Evolutionary conservation across 495 filamentous ascomycete genomes (phyloP).

Genomic region (Chlorociboria aeruginascens): DNA sequence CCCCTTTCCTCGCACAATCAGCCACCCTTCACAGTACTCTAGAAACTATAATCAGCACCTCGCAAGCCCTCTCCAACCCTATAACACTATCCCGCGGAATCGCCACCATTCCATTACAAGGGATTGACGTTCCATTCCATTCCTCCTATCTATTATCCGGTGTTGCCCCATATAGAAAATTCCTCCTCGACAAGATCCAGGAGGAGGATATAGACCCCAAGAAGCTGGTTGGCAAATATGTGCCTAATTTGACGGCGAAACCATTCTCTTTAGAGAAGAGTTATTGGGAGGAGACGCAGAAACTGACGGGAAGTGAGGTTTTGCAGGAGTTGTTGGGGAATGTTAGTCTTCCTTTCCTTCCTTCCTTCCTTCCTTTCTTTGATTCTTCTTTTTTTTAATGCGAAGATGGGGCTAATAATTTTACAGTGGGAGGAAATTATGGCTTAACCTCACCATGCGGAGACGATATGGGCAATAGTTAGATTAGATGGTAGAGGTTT

Average conservation of each 20-base stretch:
- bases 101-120: conserved; percentile 27
- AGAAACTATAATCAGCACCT: not conserved
- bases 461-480: no score
- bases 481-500: no score
- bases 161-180: conserved; percentile 21
- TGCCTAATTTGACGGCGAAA: conserved; percentile 27
- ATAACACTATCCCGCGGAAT: conserved; percentile 20
- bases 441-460: no score
- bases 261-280: conserved; percentile 14
- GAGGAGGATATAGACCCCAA: conserved; percentile 16
- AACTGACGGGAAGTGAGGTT: no score
- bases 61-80: conserved; percentile 1
- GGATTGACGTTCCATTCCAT: conserved; percentile 35
- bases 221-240: conserved; percentile 23
- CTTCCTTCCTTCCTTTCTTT: no score
- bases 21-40: not conserved
- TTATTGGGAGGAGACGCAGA: no score
- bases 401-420: no score
- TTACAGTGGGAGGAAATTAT: no score
- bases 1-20: not conserved
- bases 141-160: conserved; percentile 22
- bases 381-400: no score
- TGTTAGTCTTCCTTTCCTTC: no score
- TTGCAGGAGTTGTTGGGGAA: no score
- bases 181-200: conserved; percentile 14